Evolutionary conservation across 495 filamentous ascomycete genomes (phyloP).

Genomic region (Astrocystis sublimbata): DNA sequence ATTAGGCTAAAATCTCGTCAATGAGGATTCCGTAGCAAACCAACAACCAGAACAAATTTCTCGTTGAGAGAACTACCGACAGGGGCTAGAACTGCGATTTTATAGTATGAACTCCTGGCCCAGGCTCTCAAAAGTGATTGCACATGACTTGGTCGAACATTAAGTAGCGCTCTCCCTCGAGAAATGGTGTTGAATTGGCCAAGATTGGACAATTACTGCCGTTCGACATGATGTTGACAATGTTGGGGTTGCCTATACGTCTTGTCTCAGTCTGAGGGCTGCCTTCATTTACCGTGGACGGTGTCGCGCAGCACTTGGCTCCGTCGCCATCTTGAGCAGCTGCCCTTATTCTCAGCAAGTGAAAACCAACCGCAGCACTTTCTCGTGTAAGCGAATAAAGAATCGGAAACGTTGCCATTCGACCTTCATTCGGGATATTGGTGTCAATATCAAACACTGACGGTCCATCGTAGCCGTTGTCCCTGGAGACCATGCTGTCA

Average conservation of each 20-base stretch:
- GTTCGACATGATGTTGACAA: not conserved
- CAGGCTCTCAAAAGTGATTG: not conserved
- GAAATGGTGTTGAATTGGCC: not conserved
- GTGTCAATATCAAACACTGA: too few species aligned
- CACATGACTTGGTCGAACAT: not conserved
- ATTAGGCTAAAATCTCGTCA: conserved; percentile 5
- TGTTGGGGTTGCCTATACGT: not conserved
- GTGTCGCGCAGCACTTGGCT: too few species aligned
- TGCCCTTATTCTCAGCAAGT: too few species aligned
- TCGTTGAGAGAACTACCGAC: not conserved
- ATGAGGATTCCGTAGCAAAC: not conserved
- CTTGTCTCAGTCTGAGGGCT: not conserved
- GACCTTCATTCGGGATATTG: too few species aligned
- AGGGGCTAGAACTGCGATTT: not conserved
- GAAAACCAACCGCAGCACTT: too few species aligned
- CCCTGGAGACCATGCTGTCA: too few species aligned
- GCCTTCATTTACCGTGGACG: not conserved
- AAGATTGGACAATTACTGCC: not conserved
- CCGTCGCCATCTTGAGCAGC: too few species aligned
- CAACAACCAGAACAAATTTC: not conserved
- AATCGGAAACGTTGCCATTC: too few species aligned
- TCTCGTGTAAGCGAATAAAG: too few species aligned
- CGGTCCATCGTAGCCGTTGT: too few species aligned
- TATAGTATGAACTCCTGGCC: not conserved
- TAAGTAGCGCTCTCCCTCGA: not conserved